Evolutionary conservation across 441 rosid species (phyloP).

Genomic region (Corymbia calophylla): DNA sequence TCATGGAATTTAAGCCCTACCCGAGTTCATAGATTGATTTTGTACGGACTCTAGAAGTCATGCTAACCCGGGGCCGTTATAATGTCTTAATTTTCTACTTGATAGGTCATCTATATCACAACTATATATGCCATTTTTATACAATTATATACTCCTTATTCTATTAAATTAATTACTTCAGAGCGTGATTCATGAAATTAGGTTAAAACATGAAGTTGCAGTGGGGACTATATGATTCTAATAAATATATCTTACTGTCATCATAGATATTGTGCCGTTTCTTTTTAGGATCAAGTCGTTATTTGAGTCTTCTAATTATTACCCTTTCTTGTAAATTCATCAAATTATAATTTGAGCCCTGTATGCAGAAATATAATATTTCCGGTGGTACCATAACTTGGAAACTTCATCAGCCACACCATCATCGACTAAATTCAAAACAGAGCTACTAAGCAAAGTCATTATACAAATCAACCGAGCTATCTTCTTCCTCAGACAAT

Average conservation of each 20-base stretch:
- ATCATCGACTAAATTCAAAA: background rate
- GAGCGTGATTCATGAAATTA: background rate
- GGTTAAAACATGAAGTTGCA: background rate
- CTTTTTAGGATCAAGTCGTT: background rate
- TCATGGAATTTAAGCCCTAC: background rate
- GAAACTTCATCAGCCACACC: background rate
- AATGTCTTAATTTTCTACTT: background rate
- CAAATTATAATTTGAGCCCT: background rate
- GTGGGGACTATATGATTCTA: background rate
- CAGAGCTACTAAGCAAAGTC: background rate
- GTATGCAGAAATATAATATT: background rate
- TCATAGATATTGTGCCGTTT: background rate
- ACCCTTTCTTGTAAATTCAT: background rate
- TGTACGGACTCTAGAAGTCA: background rate
- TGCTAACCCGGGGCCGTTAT: background rate
- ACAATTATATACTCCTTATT: background rate
- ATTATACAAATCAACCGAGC: too few relatives aligned
- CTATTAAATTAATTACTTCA: background rate
- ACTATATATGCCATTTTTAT: background rate
- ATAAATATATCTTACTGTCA: background rate
- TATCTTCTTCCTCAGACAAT: background rate
- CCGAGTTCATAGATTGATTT: background rate
- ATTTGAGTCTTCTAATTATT: background rate
- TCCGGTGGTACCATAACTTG: background rate
- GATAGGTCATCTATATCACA: background rate